A percentile compares a stretch with the other conserved stretches of the same genome.
phyloP scores from a whole-genome alignment of 768 basidiomycete species.

The Hemileccinum impolitum region DNA sequence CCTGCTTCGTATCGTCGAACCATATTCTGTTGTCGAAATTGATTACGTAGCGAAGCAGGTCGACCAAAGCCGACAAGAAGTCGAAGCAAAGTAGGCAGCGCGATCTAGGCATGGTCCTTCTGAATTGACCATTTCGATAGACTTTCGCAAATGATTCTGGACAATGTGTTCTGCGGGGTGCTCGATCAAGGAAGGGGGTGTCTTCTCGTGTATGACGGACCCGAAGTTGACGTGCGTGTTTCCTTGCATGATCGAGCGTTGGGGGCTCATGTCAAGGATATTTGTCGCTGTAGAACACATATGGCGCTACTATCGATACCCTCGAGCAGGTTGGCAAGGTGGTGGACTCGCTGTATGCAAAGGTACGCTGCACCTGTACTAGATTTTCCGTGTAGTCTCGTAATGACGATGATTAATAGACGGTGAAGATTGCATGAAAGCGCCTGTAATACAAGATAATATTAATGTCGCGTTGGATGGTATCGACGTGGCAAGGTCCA shows the following conservation, averaged over 20 bases:
- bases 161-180: constrained; percentile 91
- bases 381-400: not conserved
- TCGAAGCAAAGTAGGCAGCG: constrained; percentile 80
- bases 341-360: constrained; percentile 90
- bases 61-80: constrained; percentile 80
- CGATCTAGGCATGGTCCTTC: not conserved
- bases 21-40: constrained; percentile 90
- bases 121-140: constrained; percentile 37
- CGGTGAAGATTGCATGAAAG: constrained; percentile 41
- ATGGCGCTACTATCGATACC: constrained; percentile 86
- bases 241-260: not conserved
- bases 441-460: not conserved
- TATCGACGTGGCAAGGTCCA: not conserved
- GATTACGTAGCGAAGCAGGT: constrained; percentile 84
- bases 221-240: constrained; percentile 73
- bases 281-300: constrained; percentile 61
- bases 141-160: constrained; percentile 96
- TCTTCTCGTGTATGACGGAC: constrained; percentile 85
- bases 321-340: constrained; percentile 89
- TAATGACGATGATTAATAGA: constrained; percentile 24
- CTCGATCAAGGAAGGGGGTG: constrained; percentile 96
- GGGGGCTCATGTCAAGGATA: constrained; percentile 3
- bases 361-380: constrained; percentile 39
- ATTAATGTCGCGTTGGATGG: not conserved
- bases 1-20: constrained; percentile 91